Evolutionary conservation across 192 early-diverging fungal genomes (phyloP).

Genomic region (Spizellomyces punctatus): DNA sequence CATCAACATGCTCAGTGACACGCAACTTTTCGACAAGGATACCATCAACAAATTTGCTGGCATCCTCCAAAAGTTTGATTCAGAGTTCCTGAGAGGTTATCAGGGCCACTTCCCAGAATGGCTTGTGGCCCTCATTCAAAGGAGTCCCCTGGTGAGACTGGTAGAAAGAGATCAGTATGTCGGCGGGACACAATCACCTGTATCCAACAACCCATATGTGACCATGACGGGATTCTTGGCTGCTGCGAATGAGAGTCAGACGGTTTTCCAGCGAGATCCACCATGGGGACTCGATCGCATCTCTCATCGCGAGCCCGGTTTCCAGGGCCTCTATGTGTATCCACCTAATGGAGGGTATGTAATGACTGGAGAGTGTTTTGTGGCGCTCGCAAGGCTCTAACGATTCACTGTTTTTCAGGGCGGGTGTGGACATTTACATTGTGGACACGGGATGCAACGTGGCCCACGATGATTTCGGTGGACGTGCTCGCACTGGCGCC

Average conservation of each 20-base stretch:
- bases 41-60: constrained; percentile 14
- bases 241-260: constrained; percentile 13
- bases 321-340: constrained; percentile 33
- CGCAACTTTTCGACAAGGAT: not conserved
- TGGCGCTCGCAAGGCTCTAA: constrained; percentile 47
- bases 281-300: constrained; percentile 45
- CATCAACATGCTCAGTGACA: not conserved
- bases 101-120: constrained; percentile 11
- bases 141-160: not conserved
- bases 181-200: not conserved
- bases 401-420: constrained; percentile 53
- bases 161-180: constrained; percentile 26
- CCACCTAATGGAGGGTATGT: constrained; percentile 24
- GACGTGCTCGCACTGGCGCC: constrained; percentile 65
- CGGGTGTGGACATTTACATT: constrained; percentile 63
- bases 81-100: constrained; percentile 9
- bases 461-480: constrained; percentile 82
- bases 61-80: constrained; percentile 5
- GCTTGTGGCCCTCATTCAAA: constrained; percentile 6
- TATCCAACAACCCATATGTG: not conserved
- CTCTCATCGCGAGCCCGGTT: constrained; percentile 29
- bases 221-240: constrained; percentile 8
- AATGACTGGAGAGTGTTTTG: constrained; percentile 42
- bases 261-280: constrained; percentile 18
- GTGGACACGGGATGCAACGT: constrained; percentile 77